Base-by-base conservation (phyloP, 2,329 filamentous ascomycete species). In the Myriosclerotinia duriaeana region DNA sequence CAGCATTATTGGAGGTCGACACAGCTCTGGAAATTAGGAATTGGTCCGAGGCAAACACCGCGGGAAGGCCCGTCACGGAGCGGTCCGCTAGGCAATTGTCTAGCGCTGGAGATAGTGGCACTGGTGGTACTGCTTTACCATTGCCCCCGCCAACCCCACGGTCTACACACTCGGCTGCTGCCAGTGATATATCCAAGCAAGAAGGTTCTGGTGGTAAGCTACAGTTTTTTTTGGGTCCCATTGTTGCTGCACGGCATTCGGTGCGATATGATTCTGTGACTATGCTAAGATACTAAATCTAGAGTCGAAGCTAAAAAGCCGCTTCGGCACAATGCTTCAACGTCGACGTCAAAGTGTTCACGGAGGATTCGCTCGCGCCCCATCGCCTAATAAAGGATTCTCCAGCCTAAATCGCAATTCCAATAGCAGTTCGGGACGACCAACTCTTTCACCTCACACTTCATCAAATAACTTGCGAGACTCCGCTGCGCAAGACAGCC, bases 21-120 rank as follows among this genome's bases (percentile, higher is more conserved):
- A 96, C 93, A 0, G 86, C 88, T 22, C 90, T 90, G 74, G 95
- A 99, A 80, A 94, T 99, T 69, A 89, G 89, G 72, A 87, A 84
- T 40, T 96, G 93, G 77, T 80, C 82, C 2, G 68, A 78, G 76
- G 73, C 74, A 62, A 70, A 78, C 63, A 77, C 78, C 63, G 74
- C 75, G 69, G 78, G 80, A 68, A 76, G 73, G 60, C 71, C 73
- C 26, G 68, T 74, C 30, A 71, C 66, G 58, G 77, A 79, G 67
- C 72, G 73, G 26, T 68, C 67, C 42, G 68, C 69, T 40, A 73
- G 72, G 53, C 73, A 73, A 52, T 55, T 71, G n/a, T 76, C 74
- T 34, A 71, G 67, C 63, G 68, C 71, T 53, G 72, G 71, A n/a
- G 69, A 67, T 44, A 61, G 64, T 59, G 66, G 52, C 44, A 54